Evolutionary conservation across 148 eudicot genomes (phyloP).

Genomic region (Amaranthus palmeri): DNA sequence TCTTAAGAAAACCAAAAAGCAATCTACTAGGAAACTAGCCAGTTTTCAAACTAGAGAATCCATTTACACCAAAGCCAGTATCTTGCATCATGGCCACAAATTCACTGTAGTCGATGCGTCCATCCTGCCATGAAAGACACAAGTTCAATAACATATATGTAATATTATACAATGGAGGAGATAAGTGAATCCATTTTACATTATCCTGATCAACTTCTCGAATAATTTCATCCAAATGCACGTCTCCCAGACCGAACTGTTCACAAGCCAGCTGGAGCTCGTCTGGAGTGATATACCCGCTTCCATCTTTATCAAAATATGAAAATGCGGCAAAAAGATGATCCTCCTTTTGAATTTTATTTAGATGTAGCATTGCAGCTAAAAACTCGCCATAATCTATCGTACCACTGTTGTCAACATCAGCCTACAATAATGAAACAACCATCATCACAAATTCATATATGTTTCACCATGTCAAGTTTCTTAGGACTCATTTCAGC

Average conservation of each 20-base stretch:
- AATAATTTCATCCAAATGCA: conserved; percentile 46
- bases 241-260: conserved; percentile 44
- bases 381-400: conserved; percentile 61
- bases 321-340: conserved; percentile 54
- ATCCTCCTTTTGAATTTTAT: conserved; percentile 60
- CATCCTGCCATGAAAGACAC: conserved; percentile 40
- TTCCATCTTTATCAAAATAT: conserved; percentile 61
- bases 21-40: conserved; percentile 5
- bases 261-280: conserved; percentile 60
- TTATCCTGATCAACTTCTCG: conserved; percentile 58
- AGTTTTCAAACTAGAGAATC: conserved; percentile 11
- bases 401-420: conserved; percentile 61
- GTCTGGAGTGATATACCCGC: conserved; percentile 55
- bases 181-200: conserved; percentile 22
- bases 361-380: conserved; percentile 63
- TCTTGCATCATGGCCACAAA: conserved; percentile 66
- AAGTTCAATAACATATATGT: not conserved
- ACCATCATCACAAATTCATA: not conserved
- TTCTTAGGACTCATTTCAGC: not conserved
- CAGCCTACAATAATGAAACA: conserved; percentile 39
- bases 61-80: conserved; percentile 33
- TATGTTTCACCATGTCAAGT: not conserved
- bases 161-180: not conserved
- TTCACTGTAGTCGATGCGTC: conserved; percentile 57
- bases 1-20: conserved; percentile 1